Conservation (phyloP, 2,329 filamentous ascomycete species). For the Sarocladiaceae sp. region DNA sequence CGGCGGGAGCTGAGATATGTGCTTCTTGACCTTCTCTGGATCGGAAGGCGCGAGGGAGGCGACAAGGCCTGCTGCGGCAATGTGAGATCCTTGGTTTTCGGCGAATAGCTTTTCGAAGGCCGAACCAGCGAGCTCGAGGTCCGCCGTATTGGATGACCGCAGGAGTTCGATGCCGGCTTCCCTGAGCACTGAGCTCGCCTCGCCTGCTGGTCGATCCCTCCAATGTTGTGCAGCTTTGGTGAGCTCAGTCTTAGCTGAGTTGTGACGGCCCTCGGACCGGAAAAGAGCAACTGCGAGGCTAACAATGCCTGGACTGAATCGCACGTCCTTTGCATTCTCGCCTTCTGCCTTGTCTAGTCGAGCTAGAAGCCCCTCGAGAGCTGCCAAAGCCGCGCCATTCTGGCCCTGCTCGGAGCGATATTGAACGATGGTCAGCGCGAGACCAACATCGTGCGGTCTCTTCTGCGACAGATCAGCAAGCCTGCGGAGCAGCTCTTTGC, state of each 20-base stretch:
- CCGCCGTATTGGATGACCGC: conserved; percentile 64
- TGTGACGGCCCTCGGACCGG: conserved; percentile 67
- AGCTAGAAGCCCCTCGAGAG: conserved; percentile 72
- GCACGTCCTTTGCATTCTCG: conserved; percentile 59
- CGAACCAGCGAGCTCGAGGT: conserved; percentile 67
- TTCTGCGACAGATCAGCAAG: conserved; percentile 68
- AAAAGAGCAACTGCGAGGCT: conserved; percentile 78
- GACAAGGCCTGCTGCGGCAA: conserved; percentile 77
- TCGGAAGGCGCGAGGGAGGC: conserved; percentile 69
- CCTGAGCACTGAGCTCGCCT: conserved; percentile 63
- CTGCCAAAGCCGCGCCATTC: conserved; percentile 65
- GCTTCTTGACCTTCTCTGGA: conserved; percentile 48
- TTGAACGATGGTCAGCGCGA: conserved; percentile 76
- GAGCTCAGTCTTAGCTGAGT: conserved; percentile 68
- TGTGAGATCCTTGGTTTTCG: conserved; percentile 61
- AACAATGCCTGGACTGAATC: conserved; percentile 81
- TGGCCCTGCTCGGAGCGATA: conserved; percentile 72
- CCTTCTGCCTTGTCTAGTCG: conserved; percentile 61
- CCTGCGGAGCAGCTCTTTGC: conserved; percentile 64
- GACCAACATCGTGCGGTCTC: conserved; percentile 73
- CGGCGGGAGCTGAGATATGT: conserved; percentile 55
- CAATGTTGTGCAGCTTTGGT: conserved; percentile 79
- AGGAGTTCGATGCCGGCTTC: conserved; percentile 82
- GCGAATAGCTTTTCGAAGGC: conserved; percentile 72
- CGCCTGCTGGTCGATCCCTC: conserved; percentile 51